These are phyloP conservation scores for Crepidotus variabilis DNA, from an alignment of 768 basidiomycete genomes.

Conservation along the genomic window DNA sequence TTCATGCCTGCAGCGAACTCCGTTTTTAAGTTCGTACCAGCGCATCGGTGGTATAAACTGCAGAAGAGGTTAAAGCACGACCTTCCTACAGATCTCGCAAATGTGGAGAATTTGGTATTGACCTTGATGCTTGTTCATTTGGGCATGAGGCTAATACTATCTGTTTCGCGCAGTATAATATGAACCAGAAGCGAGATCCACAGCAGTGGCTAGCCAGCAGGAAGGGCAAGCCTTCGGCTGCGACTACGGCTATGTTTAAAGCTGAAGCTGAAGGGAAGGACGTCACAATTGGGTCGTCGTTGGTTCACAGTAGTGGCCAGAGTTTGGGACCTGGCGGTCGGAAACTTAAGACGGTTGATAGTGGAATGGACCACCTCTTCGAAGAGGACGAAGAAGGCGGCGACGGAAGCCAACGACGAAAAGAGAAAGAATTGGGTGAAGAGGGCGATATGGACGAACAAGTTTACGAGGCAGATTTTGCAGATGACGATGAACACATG, in stretches of 20 bases:
- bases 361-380: slow-evolving; percentile 55
- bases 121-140: slow-evolving; percentile 15
- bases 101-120: slow-evolving; percentile 61
- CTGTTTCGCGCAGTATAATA: slow-evolving; percentile 33
- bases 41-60: slow-evolving; percentile 90
- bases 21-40: slow-evolving; percentile 84
- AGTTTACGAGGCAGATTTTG: slow-evolving; percentile 78
- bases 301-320: slow-evolving; percentile 45
- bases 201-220: slow-evolving; percentile 68
- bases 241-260: slow-evolving; percentile 69
- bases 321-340: slow-evolving; percentile 71
- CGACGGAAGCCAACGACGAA: slow-evolving; percentile 31
- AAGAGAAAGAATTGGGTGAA: slow-evolving; percentile 59
- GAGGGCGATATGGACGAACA: slow-evolving; percentile 85
- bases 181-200: slow-evolving; percentile 73
- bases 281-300: slow-evolving; percentile 36
- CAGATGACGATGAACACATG: slow-evolving; percentile 83
- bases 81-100: slow-evolving; percentile 61
- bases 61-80: slow-evolving; percentile 80
- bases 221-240: slow-evolving; percentile 54
- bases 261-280: slow-evolving; percentile 50
- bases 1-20: slow-evolving; percentile 83
- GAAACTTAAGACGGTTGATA: slow-evolving; percentile 64
- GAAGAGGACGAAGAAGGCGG: slow-evolving; percentile 66
- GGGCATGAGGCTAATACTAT: slow-evolving; percentile 16